Evolutionary conservation across 257 asterid genomes (phyloP).

Genomic region (Catharanthus roseus): DNA sequence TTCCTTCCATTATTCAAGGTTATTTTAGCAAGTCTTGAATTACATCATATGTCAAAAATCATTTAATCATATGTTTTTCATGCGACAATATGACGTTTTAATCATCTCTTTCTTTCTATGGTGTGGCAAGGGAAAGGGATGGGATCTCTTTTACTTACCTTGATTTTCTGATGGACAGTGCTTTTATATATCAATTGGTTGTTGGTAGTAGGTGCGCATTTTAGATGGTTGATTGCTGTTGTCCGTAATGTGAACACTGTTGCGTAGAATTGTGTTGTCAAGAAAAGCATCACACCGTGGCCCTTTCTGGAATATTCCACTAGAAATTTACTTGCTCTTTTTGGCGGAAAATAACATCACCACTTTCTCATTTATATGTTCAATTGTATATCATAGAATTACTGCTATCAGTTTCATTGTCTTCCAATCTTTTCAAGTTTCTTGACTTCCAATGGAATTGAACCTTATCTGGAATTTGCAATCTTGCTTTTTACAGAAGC

Average conservation of each 20-base stretch:
- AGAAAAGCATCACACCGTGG: background rate
- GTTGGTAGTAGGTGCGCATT: background rate
- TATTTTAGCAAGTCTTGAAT: background rate
- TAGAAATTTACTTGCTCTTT: background rate
- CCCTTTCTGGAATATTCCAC: too few species aligned
- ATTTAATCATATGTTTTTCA: background rate
- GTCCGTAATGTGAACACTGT: background rate
- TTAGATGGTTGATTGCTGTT: background rate
- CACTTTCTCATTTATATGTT: background rate
- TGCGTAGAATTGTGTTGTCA: background rate
- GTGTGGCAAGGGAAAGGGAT: background rate
- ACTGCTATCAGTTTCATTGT: too few species aligned
- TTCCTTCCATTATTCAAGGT: background rate
- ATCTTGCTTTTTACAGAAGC: slow-evolving; percentile 42
- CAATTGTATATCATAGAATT: background rate
- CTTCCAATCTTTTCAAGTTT: too few species aligned
- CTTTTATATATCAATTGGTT: background rate
- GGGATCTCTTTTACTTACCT: background rate
- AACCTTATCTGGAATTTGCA: background rate
- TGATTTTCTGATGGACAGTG: too few species aligned
- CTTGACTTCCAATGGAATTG: too few species aligned
- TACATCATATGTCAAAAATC: background rate
- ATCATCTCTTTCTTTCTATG: background rate
- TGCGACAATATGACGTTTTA: background rate
- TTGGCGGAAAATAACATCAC: background rate